These are phyloP conservation scores for Suillus subaureus DNA, from an alignment of 768 basidiomycete species.

Conservation along the genomic window DNA sequence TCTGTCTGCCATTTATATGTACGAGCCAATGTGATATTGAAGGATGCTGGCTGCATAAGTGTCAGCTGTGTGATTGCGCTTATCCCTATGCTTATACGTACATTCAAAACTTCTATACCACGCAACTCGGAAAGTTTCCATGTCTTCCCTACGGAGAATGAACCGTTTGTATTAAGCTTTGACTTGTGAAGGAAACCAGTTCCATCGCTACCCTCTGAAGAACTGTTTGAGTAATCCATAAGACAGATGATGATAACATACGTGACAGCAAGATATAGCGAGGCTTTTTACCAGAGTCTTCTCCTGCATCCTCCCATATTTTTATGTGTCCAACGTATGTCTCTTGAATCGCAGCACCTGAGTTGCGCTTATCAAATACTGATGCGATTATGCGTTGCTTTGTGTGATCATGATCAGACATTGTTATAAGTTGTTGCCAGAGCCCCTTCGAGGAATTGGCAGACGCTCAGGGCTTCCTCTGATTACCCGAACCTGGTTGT, in stretches of 20 bases:
- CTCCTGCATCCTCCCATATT: conserved; percentile 88
- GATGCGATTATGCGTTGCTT: conserved; percentile 78
- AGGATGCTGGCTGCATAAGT: conserved; percentile 52
- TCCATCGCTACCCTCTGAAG: conserved; percentile 60
- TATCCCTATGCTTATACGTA: conserved; percentile 40
- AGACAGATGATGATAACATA: conserved; percentile 45
- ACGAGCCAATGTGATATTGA: conserved; percentile 86
- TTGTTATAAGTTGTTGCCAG: conserved; percentile 15
- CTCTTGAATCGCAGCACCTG: conserved; percentile 67
- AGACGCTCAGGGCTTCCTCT: neutral
- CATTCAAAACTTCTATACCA: conserved; percentile 73
- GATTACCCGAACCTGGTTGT: neutral
- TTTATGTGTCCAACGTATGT: conserved; percentile 87
- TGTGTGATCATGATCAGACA: conserved; percentile 51
- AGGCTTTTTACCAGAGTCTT: conserved; percentile 76
- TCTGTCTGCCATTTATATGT: conserved; percentile 93
- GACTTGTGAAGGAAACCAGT: conserved; percentile 90
- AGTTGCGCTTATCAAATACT: conserved; percentile 76
- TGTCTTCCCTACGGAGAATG: conserved; percentile 97
- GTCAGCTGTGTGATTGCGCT: conserved; percentile 22
- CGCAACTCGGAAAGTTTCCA: conserved; percentile 88
- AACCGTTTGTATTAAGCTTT: conserved; percentile 90
- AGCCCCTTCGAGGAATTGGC: neutral
- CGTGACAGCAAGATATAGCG: conserved; percentile 90
- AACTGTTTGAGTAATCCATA: conserved; percentile 3